A percentile compares a stretch with the other conserved stretches of the same genome.
phyloP scores from a whole-genome alignment of 2,329 filamentous ascomycete species.

The Ophiosphaerella korrae region DNA sequence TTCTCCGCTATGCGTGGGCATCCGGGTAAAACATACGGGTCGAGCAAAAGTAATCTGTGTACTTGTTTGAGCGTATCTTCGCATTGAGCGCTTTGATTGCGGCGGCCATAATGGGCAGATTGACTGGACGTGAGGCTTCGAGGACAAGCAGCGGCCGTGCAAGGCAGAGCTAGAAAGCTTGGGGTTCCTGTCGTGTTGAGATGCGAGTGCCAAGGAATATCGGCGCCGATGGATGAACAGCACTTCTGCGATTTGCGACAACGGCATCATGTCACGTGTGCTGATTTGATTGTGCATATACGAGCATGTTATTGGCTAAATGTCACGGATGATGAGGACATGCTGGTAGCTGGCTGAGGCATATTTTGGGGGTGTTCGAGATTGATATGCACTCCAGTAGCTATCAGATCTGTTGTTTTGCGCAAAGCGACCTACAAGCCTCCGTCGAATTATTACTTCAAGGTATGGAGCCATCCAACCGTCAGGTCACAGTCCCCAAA shows the following conservation, averaged over 20 bases:
- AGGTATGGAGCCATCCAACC: no score
- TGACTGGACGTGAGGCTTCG: slow-evolving; percentile 9
- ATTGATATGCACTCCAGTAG: background rate
- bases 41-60: slow-evolving; percentile 59
- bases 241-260: slow-evolving; percentile 2
- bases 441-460: background rate
- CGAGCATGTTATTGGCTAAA: background rate
- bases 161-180: slow-evolving; percentile 2
- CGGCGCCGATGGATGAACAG: slow-evolving; percentile 1
- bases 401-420: background rate
- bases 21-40: slow-evolving; percentile 52
- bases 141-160: slow-evolving; percentile 5
- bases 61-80: slow-evolving; percentile 57
- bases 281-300: background rate
- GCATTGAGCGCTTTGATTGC: slow-evolving; percentile 61
- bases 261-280: slow-evolving; percentile 5
- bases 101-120: slow-evolving; percentile 53
- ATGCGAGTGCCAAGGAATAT: slow-evolving; percentile 8
- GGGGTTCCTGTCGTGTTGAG: slow-evolving; percentile 10
- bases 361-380: background rate
- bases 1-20: background rate
- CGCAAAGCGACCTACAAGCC: no score
- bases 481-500: no score
- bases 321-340: background rate
- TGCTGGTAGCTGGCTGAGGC: background rate